Evolutionary conservation across 2,329 filamentous ascomycete species (phyloP), one percentile per base, ranked within the genome.

Genomic region (Hymenoscyphus salicellus): DNA sequence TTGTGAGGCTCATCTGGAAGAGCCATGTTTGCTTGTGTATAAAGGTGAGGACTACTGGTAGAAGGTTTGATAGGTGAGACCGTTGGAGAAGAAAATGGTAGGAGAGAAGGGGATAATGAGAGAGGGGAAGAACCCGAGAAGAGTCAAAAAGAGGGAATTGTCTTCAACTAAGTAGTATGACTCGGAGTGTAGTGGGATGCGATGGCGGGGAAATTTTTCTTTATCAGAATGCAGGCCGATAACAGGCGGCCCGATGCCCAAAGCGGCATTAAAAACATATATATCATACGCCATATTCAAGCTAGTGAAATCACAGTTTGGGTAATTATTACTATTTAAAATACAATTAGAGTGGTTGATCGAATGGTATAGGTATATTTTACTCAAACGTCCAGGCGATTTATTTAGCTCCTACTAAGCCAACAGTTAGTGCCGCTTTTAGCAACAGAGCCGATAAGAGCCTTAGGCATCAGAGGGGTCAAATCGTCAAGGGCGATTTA

Each of bases 1-100:
- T 74, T 73, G 58, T 73, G 70, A 41, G 72, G 72, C 64, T 72
- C 71, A 36, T 69, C 66, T 23, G 64, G 66, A 32, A 64, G 63
- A 26, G 62, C 67, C 70, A 70, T 70, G 33, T 64, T 67, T 63
- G n/a, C 36, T 49, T 32, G 14, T 32, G n/a, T 17, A 38, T 38
- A 32, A 28, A 28, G 14, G 20, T 55, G 28, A 56, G 5, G 36
- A 16, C 4, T 38, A 16, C 11, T 11, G 36, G 14, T 14, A 38
- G 36, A 38, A 38, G 3, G 5, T 38, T 38, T 5, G 49, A 43
- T 17, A 62, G 36, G 14, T 5, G 33, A 38, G 36, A 11, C 16
- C 36, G 11, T 38, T 3, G 4, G 5, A 38, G 26, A 28, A 26
- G 5, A 30, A 38, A 20, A 55, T 26, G 17, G 17, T 17, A 20